These are phyloP conservation scores for Rhynchospora tenuis DNA, from an alignment of 176 grass and related monocot species.

Conservation along the genomic window DNA sequence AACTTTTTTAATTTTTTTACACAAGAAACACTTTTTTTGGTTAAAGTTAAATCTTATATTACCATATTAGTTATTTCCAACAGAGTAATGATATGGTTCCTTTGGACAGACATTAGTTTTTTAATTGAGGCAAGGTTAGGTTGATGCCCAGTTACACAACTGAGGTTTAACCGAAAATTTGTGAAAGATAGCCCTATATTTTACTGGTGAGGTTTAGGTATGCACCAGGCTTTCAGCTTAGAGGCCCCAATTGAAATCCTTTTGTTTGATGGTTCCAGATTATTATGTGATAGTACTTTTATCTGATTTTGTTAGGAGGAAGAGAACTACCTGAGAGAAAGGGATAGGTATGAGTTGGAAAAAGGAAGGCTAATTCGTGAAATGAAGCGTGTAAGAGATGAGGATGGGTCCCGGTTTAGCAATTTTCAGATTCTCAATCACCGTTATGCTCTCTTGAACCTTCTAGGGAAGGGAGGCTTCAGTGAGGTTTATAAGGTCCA, in stretches of 20 bases:
- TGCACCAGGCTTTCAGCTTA: not conserved
- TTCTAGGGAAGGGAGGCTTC: conserved; percentile 98
- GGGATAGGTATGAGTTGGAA: conserved; percentile 93
- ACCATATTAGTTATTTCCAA: not conserved
- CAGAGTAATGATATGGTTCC: not conserved
- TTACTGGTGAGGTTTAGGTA: not conserved
- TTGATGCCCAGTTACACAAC: not conserved
- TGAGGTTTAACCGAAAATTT: not conserved
- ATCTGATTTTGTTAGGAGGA: conserved; percentile 63
- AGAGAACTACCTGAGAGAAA: conserved; percentile 85
- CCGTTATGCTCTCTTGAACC: conserved; percentile 98
- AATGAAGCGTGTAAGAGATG: conserved; percentile 99
- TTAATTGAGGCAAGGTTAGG: not conserved
- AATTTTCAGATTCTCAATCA: conserved; percentile 98
- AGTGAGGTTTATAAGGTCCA: conserved; percentile 99
- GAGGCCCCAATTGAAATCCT: not conserved
- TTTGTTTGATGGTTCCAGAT: not conserved
- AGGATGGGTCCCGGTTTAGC: conserved; percentile 98
- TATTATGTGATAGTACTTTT: conserved; percentile 16
- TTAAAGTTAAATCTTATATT: not conserved
- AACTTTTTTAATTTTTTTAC: not conserved
- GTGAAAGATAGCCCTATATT: not conserved
- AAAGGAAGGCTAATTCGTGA: conserved; percentile 96
- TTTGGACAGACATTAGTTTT: not conserved
- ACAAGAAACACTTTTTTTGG: not conserved